Evolutionary conservation across 1,284 basidiomycete species (phyloP), one percentile per base, ranked within the genome.

Genomic region (Boletellus dicymbophilus): DNA sequence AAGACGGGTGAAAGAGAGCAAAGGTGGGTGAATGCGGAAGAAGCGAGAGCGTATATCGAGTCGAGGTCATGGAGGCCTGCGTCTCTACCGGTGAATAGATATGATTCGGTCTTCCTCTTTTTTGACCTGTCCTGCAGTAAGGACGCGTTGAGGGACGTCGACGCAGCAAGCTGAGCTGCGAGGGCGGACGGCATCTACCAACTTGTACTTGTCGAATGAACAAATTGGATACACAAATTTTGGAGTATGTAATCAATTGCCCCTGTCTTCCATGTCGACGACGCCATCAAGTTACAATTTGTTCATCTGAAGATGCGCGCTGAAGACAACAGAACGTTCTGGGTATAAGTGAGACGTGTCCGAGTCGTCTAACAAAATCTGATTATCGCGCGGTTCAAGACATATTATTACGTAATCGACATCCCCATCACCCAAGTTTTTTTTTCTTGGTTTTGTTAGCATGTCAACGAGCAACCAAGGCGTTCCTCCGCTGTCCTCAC

Each of bases 11-110:
- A 81, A 41, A 95, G 67, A 13, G 82, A 70, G 22, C 82, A 71
- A 13, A 98, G 79, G 58, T 95, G 90, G 13, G 85, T 71, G 62
- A 93, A 88, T 13, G 91, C 95, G 66, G 91, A 94, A 52, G 81
- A 73, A 12, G 82, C 95, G 15, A 99, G 80, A 0, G 91, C 85
- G 61, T 91, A 83, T 40, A 99, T 83, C 15, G 95, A 85, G 65
- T 95, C 90, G 52, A 95, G 77, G 68, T 96, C 93, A 64, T 96
- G 85, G 33, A 83, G 74, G 53, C 88, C 82, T 13, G 93, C 92
- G 51, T 93, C 88, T 49, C 80, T 77, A 22, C 86, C 80, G 22
- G 88, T 85, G 71, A 98, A 99, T 45, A 99, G 84, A 75, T 98
- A 99, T 0, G 81, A 87, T 62, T 84, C 78, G 9, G 76, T 71